phyloP scores from a whole-genome alignment of 192 early-diverging fungal genomes.

The Gaertneriomyces sp. region DNA sequence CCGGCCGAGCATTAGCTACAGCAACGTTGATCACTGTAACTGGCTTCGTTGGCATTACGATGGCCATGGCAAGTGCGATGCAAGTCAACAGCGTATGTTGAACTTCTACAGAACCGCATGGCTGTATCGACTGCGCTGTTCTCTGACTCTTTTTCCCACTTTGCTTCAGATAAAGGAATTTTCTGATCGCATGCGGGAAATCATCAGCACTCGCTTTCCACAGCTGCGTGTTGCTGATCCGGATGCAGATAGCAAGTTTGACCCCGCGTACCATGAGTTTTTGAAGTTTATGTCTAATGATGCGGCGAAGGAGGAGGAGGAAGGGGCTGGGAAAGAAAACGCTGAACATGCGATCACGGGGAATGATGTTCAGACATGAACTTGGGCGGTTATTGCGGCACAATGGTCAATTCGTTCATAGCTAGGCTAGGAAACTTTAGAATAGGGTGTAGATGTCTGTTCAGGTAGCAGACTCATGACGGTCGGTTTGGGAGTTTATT shows the following conservation, averaged over 20 bases:
- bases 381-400: constrained; percentile 10
- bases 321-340: constrained; percentile 21
- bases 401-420: neutral
- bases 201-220: constrained; percentile 24
- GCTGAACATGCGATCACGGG: constrained; percentile 28
- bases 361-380: constrained; percentile 3
- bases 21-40: constrained; percentile 37
- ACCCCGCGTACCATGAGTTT: constrained; percentile 34
- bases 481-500: too few relatives aligned
- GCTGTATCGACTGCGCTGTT: neutral
- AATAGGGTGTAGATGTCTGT: too few relatives aligned
- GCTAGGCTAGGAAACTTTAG: too few relatives aligned
- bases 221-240: constrained; percentile 25
- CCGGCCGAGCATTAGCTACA: constrained; percentile 40
- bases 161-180: constrained; percentile 36
- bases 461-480: too few relatives aligned
- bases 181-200: constrained; percentile 28
- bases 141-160: constrained; percentile 3
- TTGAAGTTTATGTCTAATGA: constrained; percentile 32
- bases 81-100: constrained; percentile 38
- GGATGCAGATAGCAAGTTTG: constrained; percentile 32
- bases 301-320: constrained; percentile 19
- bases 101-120: neutral
- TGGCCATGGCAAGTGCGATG: constrained; percentile 37
- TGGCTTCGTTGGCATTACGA: constrained; percentile 28